Percentiles rank a stretch among this genome's conserved stretches.
These are phyloP conservation scores for Kwoniella shivajii DNA, from an alignment of 1,284 basidiomycete genomes.

Conservation along the genomic window DNA sequence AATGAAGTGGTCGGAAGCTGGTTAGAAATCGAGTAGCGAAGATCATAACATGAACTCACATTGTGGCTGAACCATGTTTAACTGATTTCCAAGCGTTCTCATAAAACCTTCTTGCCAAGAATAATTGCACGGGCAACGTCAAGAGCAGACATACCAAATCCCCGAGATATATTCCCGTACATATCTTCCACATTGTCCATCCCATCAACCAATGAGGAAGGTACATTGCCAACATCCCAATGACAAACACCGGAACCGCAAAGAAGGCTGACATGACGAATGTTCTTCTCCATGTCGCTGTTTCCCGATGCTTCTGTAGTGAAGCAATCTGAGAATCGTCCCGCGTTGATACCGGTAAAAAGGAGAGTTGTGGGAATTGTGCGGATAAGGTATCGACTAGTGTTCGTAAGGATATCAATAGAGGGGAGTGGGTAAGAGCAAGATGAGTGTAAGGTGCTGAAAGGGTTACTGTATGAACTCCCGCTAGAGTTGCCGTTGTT, in stretches of 20 bases:
- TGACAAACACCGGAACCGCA: conserved; percentile 88
- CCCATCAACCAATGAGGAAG: conserved; percentile 56
- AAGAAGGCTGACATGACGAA: conserved; percentile 77
- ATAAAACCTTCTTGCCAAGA: conserved; percentile 87
- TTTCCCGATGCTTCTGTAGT: conserved; percentile 87
- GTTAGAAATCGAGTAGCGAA: no score
- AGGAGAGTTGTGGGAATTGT: conserved; percentile 47
- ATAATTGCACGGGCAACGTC: conserved; percentile 91
- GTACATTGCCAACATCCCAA: conserved; percentile 82
- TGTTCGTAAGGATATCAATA: conserved; percentile 73
- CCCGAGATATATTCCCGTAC: conserved; percentile 73
- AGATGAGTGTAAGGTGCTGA: conserved; percentile 74
- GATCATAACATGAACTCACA: conserved; percentile 42
- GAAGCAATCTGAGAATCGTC: conserved; percentile 79
- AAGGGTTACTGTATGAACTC: conserved; percentile 71
- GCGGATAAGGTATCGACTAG: conserved; percentile 85
- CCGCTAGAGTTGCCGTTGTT: conserved; percentile 62
- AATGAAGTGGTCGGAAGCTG: neutral
- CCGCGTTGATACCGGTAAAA: conserved; percentile 47
- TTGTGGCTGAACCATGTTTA: conserved; percentile 82
- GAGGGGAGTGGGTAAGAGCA: conserved; percentile 74
- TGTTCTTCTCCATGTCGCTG: conserved; percentile 82
- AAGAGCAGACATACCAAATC: conserved; percentile 80
- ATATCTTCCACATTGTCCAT: conserved; percentile 55
- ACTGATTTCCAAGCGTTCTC: conserved; percentile 85